phyloP scores from a whole-genome alignment of 2,329 filamentous ascomycete species.

The Apiospora arundinis region DNA sequence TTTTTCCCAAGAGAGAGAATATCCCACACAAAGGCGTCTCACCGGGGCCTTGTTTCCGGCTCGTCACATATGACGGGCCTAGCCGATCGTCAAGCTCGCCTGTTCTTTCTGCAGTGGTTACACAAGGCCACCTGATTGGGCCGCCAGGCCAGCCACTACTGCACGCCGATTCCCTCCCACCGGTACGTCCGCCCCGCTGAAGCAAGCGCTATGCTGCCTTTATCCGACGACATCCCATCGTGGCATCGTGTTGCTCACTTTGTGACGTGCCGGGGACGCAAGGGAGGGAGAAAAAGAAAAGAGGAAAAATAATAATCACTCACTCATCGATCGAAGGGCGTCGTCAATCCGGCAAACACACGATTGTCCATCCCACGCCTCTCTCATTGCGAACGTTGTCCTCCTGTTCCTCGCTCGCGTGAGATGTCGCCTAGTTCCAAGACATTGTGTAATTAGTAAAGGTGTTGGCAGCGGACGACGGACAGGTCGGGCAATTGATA shows the following conservation, averaged over 20 bases:
- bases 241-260: not conserved
- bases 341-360: not conserved
- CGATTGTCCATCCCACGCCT: not conserved
- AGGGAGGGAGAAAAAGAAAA: not conserved
- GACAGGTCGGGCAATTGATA: constrained; percentile 13
- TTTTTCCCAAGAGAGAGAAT: not conserved
- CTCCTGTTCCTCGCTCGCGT: not conserved
- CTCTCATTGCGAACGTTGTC: not conserved
- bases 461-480: not conserved
- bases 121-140: not conserved
- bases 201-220: not conserved
- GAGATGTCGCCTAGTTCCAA: not conserved
- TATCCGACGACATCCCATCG: constrained; percentile 18
- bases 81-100: not conserved
- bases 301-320: not conserved
- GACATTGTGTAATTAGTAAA: not conserved
- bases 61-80: constrained; percentile 11
- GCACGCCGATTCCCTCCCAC: constrained; percentile 8
- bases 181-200: constrained; percentile 5
- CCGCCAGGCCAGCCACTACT: not conserved
- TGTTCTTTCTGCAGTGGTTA: not conserved
- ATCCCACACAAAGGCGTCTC: constrained; percentile 7
- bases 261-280: not conserved
- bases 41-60: constrained; percentile 7
- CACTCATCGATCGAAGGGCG: not conserved